Evolutionary conservation across 805 yeast species (phyloP), one percentile per base, ranked within the genome.

Genomic region (Kodamaea neixiangensis): DNA sequence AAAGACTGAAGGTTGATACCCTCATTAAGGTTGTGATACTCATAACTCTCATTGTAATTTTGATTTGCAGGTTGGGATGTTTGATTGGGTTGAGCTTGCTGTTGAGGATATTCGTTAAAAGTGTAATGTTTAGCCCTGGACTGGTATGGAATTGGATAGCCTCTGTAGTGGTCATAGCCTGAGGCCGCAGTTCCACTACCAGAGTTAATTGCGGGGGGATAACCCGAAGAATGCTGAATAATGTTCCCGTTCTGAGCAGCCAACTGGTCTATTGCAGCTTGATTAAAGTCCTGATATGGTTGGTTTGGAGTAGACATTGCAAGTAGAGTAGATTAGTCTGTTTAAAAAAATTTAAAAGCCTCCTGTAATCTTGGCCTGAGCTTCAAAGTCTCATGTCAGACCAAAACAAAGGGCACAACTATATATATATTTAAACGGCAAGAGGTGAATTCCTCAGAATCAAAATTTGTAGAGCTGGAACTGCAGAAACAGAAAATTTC

Each of bases 401-500:
- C 38, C 19, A 34, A 37, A 37, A 37, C 21, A 11, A 37, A 15
- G 41, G 41, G 21, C 41, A 37, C 19, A 37, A 20, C 6, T 17
- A 17, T 37, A 37, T 37, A 37, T 37, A 37, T 25, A 25, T 37
- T 14, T 19, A 17, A 37, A 37, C 41, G 17, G n/a, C 41, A 37
- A 11, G 41, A 17, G 41, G 19, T 25, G 31, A 25, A 25, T 25
- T 19, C 41, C 41, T 17, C 15, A 37, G 19, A 37, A 13, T 10
- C 41, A 37, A 37, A 37, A 37, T 37, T 33, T 37, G 41, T 17
- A 37, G 11, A 17, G 41, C 41, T 37, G 21, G 21, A 37, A 37
- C 41, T 37, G 41, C 41, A 37, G 41, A 37, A 37, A 37, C 20
- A 37, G 41, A 37, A 37, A 5, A 37, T 17, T 37, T 19, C 41